A percentile compares a stretch with the other conserved stretches of the same genome.
These are phyloP conservation scores for Aspergillus thermomutatus DNA, from an alignment of 2,329 filamentous ascomycete genomes.

Conservation along the genomic window DNA sequence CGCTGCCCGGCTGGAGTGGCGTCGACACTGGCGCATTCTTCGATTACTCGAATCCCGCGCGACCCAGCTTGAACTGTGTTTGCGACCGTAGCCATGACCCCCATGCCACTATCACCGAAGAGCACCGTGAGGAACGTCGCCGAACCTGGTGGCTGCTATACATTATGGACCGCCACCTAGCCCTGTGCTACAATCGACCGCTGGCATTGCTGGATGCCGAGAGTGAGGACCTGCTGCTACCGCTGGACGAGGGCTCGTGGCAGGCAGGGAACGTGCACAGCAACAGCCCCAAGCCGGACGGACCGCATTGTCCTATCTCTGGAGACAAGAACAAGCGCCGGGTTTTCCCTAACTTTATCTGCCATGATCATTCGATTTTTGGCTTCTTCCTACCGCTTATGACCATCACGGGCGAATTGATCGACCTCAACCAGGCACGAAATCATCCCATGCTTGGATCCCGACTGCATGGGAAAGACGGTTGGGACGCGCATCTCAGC, in stretches of 20 bases:
- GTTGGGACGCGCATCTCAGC: constrained; percentile 75
- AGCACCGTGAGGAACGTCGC: constrained; percentile 83
- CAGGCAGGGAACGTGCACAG: constrained; percentile 75
- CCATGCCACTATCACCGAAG: constrained; percentile 57
- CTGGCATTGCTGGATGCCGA: constrained; percentile 84
- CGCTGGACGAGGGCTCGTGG: constrained; percentile 84
- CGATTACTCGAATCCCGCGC: constrained; percentile 39
- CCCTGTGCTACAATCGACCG: constrained; percentile 87
- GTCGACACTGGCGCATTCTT: constrained; percentile 50
- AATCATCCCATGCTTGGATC: constrained; percentile 84
- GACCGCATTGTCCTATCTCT: constrained; percentile 32
- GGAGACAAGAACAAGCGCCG: constrained; percentile 46
- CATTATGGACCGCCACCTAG: constrained; percentile 84
- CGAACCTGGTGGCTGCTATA: constrained; percentile 94
- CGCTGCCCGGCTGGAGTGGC: constrained; percentile 35
- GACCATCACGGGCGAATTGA: constrained; percentile 88
- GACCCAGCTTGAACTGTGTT: constrained; percentile 34
- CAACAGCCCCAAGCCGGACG: constrained; percentile 42
- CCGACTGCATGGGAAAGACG: constrained; percentile 66
- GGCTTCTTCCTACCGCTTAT: constrained; percentile 92
- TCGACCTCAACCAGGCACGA: constrained; percentile 82
- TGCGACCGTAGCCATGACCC: constrained; percentile 27
- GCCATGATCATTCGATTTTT: constrained; percentile 83
- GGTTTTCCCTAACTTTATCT: constrained; percentile 77
- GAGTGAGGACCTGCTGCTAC: constrained; percentile 76